Conservation (phyloP, 2,329 filamentous ascomycete species). For the Lizonia empirigonia region DNA sequence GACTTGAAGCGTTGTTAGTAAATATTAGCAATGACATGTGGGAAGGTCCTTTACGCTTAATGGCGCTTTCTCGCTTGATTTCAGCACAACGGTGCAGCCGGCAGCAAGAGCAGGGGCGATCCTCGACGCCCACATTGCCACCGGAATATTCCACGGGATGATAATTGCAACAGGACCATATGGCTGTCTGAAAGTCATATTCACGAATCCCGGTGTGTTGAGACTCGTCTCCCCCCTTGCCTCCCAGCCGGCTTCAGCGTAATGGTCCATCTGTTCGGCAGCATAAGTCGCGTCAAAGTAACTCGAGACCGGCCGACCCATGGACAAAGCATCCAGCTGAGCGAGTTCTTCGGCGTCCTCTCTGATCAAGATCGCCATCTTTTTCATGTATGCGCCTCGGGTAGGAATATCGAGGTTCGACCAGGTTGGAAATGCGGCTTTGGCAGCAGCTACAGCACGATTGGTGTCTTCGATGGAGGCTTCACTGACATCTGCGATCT, state of each 20-base stretch:
- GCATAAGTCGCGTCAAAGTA: constrained; percentile 75
- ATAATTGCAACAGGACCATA: constrained; percentile 80
- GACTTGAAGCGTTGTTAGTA: constrained; percentile 70
- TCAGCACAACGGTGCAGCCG: constrained; percentile 43
- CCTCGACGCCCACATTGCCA: constrained; percentile 36
- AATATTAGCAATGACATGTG: constrained; percentile 36
- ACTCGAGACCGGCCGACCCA: constrained; percentile 82
- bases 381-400: constrained; percentile 48
- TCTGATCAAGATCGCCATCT: constrained; percentile 75
- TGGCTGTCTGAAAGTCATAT: constrained; percentile 77
- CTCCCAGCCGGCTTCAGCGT: constrained; percentile 76
- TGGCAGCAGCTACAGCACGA: constrained; percentile 70
- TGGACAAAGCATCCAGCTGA: constrained; percentile 81
- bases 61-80: constrained; percentile 53
- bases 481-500: constrained; percentile 33
- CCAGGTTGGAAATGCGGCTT: constrained; percentile 77
- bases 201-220: constrained; percentile 50
- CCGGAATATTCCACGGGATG: constrained; percentile 63
- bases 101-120: constrained; percentile 41
- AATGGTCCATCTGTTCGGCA: constrained; percentile 78
- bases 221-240: constrained; percentile 78
- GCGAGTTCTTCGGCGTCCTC: constrained; percentile 82
- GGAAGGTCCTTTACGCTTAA: constrained; percentile 67
- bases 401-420: constrained; percentile 50
- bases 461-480: constrained; percentile 61